These are phyloP conservation scores for Zygosaccharomyces kombuchaensis DNA, from an alignment of 805 yeast genomes.

Conservation along the genomic window DNA sequence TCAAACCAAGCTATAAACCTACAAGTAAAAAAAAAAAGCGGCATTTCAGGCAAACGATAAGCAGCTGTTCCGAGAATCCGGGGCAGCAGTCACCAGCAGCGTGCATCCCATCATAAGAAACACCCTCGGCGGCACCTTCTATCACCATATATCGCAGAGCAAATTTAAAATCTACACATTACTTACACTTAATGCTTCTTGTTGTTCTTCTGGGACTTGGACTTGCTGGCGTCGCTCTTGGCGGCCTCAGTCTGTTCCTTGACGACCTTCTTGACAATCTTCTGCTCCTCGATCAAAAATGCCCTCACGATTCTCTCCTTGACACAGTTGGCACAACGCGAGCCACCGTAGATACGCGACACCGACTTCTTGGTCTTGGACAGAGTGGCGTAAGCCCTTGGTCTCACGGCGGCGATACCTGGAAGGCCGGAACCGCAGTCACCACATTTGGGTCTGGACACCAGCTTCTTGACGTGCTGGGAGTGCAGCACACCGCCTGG, in stretches of 20 bases:
- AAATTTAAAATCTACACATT: background rate
- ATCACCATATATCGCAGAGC: background rate
- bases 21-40: too few relatives aligned
- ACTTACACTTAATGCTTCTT: constrained; percentile 4
- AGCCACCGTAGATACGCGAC: constrained; percentile 99
- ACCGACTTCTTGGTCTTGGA: constrained; percentile 98
- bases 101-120: too few relatives aligned
- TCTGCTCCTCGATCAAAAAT: constrained; percentile 99
- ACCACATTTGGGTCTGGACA: constrained; percentile 85
- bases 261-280: constrained; percentile 98
- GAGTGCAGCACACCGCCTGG: constrained; percentile 99
- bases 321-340: constrained; percentile 96
- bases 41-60: too few relatives aligned
- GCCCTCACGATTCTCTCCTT: constrained; percentile 99
- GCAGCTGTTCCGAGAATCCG: too few relatives aligned
- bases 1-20: too few relatives aligned
- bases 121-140: too few relatives aligned
- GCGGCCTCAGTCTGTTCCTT: constrained; percentile 94
- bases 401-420: constrained; percentile 93
- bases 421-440: constrained; percentile 78
- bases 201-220: constrained; percentile 32
- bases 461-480: constrained; percentile 92
- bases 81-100: too few relatives aligned
- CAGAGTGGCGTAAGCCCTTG: constrained; percentile 93
- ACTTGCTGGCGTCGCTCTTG: constrained; percentile 52